Conservation (phyloP, 805 yeast genomes). For the Yarrowia sp. region DNA sequence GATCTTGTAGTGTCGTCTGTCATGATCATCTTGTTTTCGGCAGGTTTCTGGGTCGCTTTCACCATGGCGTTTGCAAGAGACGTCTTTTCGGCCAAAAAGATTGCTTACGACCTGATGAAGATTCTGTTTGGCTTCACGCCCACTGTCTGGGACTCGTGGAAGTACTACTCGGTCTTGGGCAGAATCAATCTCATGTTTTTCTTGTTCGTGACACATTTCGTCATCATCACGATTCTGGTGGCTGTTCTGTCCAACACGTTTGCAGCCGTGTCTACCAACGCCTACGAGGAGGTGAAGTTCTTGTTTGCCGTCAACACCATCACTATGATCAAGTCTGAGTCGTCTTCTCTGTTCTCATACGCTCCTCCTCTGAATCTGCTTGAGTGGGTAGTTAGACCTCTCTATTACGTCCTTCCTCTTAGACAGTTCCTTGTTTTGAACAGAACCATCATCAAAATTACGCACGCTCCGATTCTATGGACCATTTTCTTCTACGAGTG, state of each 20-base stretch:
- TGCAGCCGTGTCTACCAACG: slow-evolving; percentile 49
- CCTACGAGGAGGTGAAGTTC: slow-evolving; percentile 53
- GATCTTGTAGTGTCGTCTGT: slow-evolving; percentile 59
- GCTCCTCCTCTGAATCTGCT: slow-evolving; percentile 52
- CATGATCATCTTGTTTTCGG: slow-evolving; percentile 58
- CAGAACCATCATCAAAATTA: slow-evolving; percentile 50
- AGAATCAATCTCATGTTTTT: slow-evolving; percentile 58
- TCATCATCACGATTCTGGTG: slow-evolving; percentile 61
- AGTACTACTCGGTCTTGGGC: slow-evolving; percentile 57
- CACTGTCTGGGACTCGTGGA: slow-evolving; percentile 65
- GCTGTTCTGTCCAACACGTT: slow-evolving; percentile 57
- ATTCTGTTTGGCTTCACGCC: slow-evolving; percentile 66
- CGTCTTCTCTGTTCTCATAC: slow-evolving; percentile 50
- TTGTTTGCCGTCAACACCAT: slow-evolving; percentile 52
- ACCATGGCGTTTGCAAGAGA: slow-evolving; percentile 57
- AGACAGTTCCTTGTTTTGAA: slow-evolving; percentile 48
- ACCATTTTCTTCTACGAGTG: slow-evolving; percentile 50
- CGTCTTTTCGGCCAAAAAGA: slow-evolving; percentile 53
- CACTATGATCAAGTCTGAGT: slow-evolving; percentile 51
- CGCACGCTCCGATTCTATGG: slow-evolving; percentile 51
- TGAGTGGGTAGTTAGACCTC: slow-evolving; percentile 48
- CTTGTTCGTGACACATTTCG: slow-evolving; percentile 61
- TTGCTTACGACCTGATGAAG: slow-evolving; percentile 60
- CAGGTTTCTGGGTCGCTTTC: slow-evolving; percentile 64
- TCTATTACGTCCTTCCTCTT: slow-evolving; percentile 48